Evolutionary conservation across 73 alveolate genomes (phyloP).

Genomic region (Paramecium sexaurelia): DNA sequence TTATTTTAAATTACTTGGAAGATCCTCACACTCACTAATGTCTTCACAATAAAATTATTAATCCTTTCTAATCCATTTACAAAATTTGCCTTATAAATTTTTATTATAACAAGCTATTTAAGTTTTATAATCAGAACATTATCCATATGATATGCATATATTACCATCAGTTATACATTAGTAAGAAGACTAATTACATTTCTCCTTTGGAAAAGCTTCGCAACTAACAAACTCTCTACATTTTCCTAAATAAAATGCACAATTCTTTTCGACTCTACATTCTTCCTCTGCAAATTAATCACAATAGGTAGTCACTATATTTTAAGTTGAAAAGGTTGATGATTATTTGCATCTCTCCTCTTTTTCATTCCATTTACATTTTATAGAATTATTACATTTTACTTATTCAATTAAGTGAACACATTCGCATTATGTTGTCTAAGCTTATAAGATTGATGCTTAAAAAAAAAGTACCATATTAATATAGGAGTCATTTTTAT

Average conservation of each 20-base stretch:
- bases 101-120: neutral
- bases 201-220: neutral
- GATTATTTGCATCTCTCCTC: neutral
- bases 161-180: conserved; percentile 15
- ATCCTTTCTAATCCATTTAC: neutral
- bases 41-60: neutral
- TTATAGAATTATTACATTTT: neutral
- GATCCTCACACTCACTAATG: neutral
- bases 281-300: neutral
- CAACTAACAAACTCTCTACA: neutral
- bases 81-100: neutral
- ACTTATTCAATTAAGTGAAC: neutral
- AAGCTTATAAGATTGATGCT: neutral
- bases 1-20: neutral
- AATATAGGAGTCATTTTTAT: neutral
- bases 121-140: conserved; percentile 13
- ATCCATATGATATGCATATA: neutral
- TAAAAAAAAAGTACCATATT: neutral
- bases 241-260: neutral
- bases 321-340: neutral
- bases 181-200: neutral
- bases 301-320: neutral
- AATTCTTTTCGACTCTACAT: neutral
- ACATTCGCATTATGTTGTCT: neutral
- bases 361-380: neutral